Evolutionary conservation across 768 basidiomycete species (phyloP).

Genomic region (Suillus placidus): DNA sequence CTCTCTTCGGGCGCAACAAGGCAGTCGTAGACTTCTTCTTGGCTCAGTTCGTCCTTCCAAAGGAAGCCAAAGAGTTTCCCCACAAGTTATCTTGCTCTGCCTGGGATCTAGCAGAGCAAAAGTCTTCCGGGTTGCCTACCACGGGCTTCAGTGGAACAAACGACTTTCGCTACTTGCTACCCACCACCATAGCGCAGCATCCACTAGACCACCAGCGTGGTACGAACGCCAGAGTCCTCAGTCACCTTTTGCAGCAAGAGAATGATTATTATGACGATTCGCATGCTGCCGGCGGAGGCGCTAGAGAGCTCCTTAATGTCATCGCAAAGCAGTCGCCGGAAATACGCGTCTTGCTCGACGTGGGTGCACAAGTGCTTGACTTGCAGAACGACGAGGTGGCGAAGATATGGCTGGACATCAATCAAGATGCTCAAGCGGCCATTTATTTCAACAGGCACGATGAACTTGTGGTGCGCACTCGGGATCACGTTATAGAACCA

Average conservation of each 20-base stretch:
- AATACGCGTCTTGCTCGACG: slow-evolving; percentile 51
- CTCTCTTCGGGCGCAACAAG: slow-evolving; percentile 41
- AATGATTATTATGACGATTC: slow-evolving; percentile 40
- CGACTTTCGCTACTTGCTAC: slow-evolving; percentile 40
- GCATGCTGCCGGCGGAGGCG: slow-evolving; percentile 16
- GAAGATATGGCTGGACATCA: slow-evolving; percentile 17
- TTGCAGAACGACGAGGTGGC: slow-evolving; percentile 44
- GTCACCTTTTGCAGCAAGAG: slow-evolving; percentile 31
- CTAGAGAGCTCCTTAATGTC: slow-evolving; percentile 30
- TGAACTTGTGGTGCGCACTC: slow-evolving; percentile 36
- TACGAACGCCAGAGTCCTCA: slow-evolving; percentile 47
- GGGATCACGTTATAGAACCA: slow-evolving; percentile 38
- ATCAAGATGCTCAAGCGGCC: slow-evolving; percentile 37
- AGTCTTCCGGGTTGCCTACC: slow-evolving; percentile 29
- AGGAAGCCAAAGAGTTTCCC: slow-evolving; percentile 50
- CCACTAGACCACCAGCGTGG: slow-evolving; percentile 41
- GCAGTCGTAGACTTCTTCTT: slow-evolving; percentile 51
- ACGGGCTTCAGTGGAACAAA: slow-evolving; percentile 64
- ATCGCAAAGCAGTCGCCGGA: slow-evolving; percentile 36
- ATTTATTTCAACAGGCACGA: slow-evolving; percentile 46
- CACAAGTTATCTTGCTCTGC: slow-evolving; percentile 49
- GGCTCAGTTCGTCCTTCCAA: slow-evolving; percentile 49
- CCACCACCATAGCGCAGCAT: slow-evolving; percentile 19
- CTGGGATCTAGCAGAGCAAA: slow-evolving; percentile 54
- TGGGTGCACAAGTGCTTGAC: slow-evolving; percentile 59